Conservation (phyloP, 495 filamentous ascomycete species). For the Delitschia confertaspora region DNA sequence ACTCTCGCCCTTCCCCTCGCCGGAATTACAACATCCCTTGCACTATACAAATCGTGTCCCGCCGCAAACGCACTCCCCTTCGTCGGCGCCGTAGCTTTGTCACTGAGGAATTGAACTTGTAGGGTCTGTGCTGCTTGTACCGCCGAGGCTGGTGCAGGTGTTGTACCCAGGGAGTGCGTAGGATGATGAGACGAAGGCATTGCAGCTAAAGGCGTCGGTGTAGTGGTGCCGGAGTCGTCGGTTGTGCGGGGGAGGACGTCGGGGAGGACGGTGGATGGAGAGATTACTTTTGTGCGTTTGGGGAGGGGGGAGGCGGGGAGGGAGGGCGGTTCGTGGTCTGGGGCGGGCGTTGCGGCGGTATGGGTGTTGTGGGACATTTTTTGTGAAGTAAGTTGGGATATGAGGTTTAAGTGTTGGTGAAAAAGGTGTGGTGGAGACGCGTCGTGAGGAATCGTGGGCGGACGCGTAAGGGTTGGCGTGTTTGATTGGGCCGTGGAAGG, state of each 20-base stretch:
- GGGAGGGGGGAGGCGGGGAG: constrained; percentile 53
- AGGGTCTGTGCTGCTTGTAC: constrained; percentile 46
- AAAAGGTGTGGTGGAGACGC: constrained; percentile 1
- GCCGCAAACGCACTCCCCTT: constrained; percentile 83
- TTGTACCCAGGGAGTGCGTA: constrained; percentile 27
- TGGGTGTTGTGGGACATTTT: constrained; percentile 13
- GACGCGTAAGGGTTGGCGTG: neutral
- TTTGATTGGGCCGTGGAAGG: neutral
- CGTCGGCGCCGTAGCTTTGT: constrained; percentile 66
- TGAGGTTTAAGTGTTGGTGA: constrained; percentile 3
- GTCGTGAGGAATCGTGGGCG: no score
- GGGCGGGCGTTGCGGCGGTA: constrained; percentile 10
- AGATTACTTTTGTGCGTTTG: constrained; percentile 51
- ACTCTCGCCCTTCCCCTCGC: constrained; percentile 76
- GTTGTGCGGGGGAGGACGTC: constrained; percentile 9
- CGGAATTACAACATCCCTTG: constrained; percentile 64
- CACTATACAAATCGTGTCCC: constrained; percentile 81
- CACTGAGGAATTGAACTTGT: constrained; percentile 76
- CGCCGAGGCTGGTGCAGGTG: constrained; percentile 27
- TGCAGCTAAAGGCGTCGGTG: constrained; percentile 24
- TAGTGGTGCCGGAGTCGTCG: constrained; percentile 24
- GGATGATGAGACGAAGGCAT: constrained; percentile 5
- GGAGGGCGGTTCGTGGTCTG: constrained; percentile 45
- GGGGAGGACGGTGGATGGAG: constrained; percentile 13
- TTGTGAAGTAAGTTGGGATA: neutral